phyloP scores from a whole-genome alignment of 768 basidiomycete genomes.

The Mycena maculata region DNA sequence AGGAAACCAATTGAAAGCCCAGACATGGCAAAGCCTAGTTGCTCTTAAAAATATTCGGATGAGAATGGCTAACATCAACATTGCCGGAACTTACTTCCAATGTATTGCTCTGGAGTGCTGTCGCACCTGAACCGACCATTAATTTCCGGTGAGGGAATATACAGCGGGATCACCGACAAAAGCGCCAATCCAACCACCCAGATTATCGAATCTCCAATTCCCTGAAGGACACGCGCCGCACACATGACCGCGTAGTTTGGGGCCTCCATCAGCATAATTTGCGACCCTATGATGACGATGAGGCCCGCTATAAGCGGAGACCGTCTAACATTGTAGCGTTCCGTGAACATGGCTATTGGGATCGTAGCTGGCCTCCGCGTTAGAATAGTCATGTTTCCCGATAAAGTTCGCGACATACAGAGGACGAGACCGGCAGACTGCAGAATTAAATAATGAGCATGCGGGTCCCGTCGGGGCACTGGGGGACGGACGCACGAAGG shows the following conservation, averaged over 20 bases:
- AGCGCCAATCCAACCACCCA: slow-evolving; percentile 74
- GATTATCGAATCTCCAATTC: slow-evolving; percentile 68
- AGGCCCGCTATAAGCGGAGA: slow-evolving; percentile 64
- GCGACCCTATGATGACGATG: slow-evolving; percentile 61
- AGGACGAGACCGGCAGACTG: slow-evolving; percentile 69
- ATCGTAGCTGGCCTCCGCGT: slow-evolving; percentile 59
- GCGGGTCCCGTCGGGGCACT: background rate
- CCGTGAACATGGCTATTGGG: slow-evolving; percentile 67
- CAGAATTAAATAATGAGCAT: slow-evolving; percentile 13
- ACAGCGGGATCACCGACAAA: slow-evolving; percentile 49
- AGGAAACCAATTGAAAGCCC: slow-evolving; percentile 57
- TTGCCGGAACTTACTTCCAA: slow-evolving; percentile 57
- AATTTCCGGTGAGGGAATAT: background rate
- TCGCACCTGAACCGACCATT: slow-evolving; percentile 57
- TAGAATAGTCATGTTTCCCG: background rate
- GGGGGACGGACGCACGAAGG: slow-evolving; percentile 56
- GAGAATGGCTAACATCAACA: background rate
- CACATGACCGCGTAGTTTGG: slow-evolving; percentile 67
- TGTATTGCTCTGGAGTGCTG: slow-evolving; percentile 57
- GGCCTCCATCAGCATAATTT: slow-evolving; percentile 73
- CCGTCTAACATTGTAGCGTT: slow-evolving; percentile 59
- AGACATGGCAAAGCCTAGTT: slow-evolving; percentile 70
- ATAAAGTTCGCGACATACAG: slow-evolving; percentile 49
- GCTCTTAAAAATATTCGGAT: slow-evolving; percentile 50
- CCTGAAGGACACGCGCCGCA: slow-evolving; percentile 68